Evolutionary conservation across 345 rosid genomes (phyloP), one percentile per base, ranked within the genome.

Genomic region (Euclidium syriacum): DNA sequence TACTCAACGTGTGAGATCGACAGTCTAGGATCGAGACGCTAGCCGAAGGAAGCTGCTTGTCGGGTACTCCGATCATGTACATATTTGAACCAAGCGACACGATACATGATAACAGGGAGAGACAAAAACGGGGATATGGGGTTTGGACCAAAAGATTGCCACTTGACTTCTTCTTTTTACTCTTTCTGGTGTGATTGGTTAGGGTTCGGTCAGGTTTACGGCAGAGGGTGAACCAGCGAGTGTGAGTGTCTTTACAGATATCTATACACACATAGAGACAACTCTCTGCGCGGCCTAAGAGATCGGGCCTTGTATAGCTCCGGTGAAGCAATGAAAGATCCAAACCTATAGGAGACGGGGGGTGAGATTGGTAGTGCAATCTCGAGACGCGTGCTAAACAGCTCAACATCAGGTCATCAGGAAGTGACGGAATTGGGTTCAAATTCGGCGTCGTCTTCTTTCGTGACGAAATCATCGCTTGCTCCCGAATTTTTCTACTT

Each of bases 11-110:
- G 80, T 80, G 74, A 54, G 71, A 50, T 11, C 87, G 80, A 78
- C 88, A 83, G 46, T 87, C 89, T 12, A 85, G 71, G 15, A 74
- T 41, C 84, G 84, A 85, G 12, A 83, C 89, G 47, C 64, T 77
- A 12, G 85, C 7, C 12, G 87, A 79, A 9, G 80, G 73, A 4
- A 77, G 44, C 43, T 87, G 84, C 6, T 76, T 43, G 27, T 73
- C 15, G 50, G 80, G 81, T 6, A 91, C 95, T 0, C 95, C 88
- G 52, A 85, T 48, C 5, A 76, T 82, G 59, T 73, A 85, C 32
- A 85, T 77, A 25, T 38, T 39, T 36, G 73, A 77, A 2, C 82
- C 82, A 9, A 79, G 24, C 22, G 76, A 61, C 41, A 78, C 84
- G 50, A 70, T 62, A 1, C 86, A 76, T 59, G 91, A 79, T 48